Evolutionary conservation across 768 basidiomycete genomes (phyloP), one percentile per base, ranked within the genome.

Genomic region (Trametes punicea): DNA sequence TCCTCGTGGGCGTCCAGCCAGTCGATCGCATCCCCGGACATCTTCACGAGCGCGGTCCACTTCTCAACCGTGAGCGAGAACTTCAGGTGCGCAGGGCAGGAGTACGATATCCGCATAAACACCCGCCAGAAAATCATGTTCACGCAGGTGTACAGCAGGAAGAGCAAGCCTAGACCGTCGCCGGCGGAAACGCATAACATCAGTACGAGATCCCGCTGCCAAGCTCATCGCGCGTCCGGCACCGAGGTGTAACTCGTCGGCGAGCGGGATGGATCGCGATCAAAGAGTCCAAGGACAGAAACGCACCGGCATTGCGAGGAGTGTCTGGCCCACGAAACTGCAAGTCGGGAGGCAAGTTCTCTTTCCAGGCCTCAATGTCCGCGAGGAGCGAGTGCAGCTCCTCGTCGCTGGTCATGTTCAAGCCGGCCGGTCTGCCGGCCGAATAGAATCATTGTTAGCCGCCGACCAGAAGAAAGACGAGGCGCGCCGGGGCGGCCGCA

Each of bases 91-190:
- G 82, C 82, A 8, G 96, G 94, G 67, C 91, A 90, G 18, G 85
- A 80, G 74, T 97, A 98, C 55, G 91, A 93, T 71, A 98, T 93
- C 48, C 96, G 84, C 92, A 98, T 95, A 76, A 98, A 98, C 29
- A 97, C 93, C 46, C 96, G 88, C 86, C 93, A 97, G 73, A 97
- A 95, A 70, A 98, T 90, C 85, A 98, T 97, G 63, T 85, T 87
- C 40, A 98, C 85, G 66, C 90, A 93, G 27, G 89, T 82, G 69
- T 91, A 94, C 36, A 93, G 77, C 49, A 98, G 71, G 70, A 97
- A 94, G 21, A 99, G 76, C 52, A 97, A 75, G 38, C 96, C 95
- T 91, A 63, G 20, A 49, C 30, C 34, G 40, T 42, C 25, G 5
- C 23, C 38, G 27, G 42, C 31, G 33, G 31, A 30, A 42, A 30